Conservation (phyloP, 2,329 filamentous ascomycete genomes). For the Dryadomyces sulphureus region DNA sequence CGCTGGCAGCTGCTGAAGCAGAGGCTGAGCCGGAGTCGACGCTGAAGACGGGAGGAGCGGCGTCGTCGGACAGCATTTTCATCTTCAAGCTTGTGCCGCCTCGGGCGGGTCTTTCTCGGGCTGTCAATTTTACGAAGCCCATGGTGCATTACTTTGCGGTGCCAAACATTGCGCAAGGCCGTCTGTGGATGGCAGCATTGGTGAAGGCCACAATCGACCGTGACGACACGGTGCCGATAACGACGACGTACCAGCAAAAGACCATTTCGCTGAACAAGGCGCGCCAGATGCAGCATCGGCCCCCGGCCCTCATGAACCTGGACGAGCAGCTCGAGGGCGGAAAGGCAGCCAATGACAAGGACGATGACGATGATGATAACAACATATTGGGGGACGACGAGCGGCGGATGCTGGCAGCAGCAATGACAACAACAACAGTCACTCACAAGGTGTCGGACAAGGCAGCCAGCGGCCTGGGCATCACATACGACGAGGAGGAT, state of each 20-base stretch:
- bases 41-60: slow-evolving; percentile 8
- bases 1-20: slow-evolving; percentile 28
- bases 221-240: slow-evolving; percentile 64
- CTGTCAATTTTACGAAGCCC: slow-evolving; percentile 94
- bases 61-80: slow-evolving; percentile 55
- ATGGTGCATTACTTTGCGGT: slow-evolving; percentile 97
- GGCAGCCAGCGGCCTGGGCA: slow-evolving; percentile 18
- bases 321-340: slow-evolving; percentile 28
- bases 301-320: slow-evolving; percentile 71
- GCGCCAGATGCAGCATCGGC: slow-evolving; percentile 71
- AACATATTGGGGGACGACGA: slow-evolving; percentile 11
- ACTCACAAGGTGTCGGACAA: slow-evolving; percentile 5
- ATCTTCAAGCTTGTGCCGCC: slow-evolving; percentile 97
- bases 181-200: slow-evolving; percentile 93
- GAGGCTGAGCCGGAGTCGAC: slow-evolving; percentile 26
- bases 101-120: slow-evolving; percentile 69
- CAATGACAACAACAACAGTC: slow-evolving; percentile 12
- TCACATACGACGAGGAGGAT: slow-evolving; percentile 23
- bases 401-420: slow-evolving; percentile 10
- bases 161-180: slow-evolving; percentile 73
- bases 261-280: slow-evolving; percentile 89
- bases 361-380: slow-evolving; percentile 9
- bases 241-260: slow-evolving; percentile 91
- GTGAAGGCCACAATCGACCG: slow-evolving; percentile 99
- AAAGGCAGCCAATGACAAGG: slow-evolving; percentile 7